Base-by-base conservation (phyloP, 345 rosid species). In the Boechera divaricarpa region DNA sequence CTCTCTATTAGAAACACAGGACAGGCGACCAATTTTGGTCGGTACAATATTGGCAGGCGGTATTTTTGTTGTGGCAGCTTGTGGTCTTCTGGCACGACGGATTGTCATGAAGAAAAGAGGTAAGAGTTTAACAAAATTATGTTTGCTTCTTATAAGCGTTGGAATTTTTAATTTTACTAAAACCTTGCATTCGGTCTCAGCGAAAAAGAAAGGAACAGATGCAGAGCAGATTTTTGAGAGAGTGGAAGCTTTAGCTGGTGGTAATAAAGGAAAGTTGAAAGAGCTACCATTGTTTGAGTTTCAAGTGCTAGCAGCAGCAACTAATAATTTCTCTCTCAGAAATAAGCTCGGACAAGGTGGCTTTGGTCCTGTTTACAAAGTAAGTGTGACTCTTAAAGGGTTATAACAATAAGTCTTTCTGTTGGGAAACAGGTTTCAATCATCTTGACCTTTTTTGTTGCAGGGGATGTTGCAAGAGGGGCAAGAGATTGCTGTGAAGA, bases 261-360 rank as follows among this genome's bases (percentile, higher is more conserved):
- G 77, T 64, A 73, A 71, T 49, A 71, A 71, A 77, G 81, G 72
- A 58, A 71, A 65, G 72, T 2, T 77, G 62, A 77, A 77, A 77
- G 81, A 78, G 82, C 39, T 78, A 67, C 82, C 71, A 41, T 31
- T 85, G 7, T 70, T 86, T 63, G 79, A 75, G 58, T 83, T 86
- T 66, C 84, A 83, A 73, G 80, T 80, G 36, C 69, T 88, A 56
- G 79, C 82, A 48, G 51, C 69, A 9, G 89, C 89, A 3, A 86
- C 89, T 15, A 65, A 70, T 35, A 47, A 77, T 36, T 84, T 87
- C 35, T 44, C 79, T 2, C 52, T 63, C 1, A 51, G 26, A 49
- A 81, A 84, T 72, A 82, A 84, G 73, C 83, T 87, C 6, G 87
- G 89, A 47, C 72, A 87, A 73, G 86, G 89, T 16, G 86, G 91